These are phyloP conservation scores for Xerocomellus chrysenteron DNA, from an alignment of 768 basidiomycete genomes.

Conservation along the genomic window DNA sequence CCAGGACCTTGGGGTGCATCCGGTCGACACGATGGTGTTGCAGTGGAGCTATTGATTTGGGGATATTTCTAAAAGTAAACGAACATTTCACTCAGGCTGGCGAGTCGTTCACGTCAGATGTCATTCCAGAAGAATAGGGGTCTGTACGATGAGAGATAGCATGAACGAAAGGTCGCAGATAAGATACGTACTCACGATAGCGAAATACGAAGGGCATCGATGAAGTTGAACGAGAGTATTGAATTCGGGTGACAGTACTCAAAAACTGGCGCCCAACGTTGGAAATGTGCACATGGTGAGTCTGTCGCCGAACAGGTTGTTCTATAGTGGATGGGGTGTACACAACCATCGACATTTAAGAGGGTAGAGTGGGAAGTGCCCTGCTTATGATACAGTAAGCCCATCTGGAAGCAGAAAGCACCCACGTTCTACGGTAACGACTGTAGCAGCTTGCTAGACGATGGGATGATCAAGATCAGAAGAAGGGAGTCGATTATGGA, in stretches of 20 bases:
- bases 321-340: conserved; percentile 1
- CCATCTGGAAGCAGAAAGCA: background rate
- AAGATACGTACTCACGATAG: background rate
- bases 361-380: conserved; percentile 4
- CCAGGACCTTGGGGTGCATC: background rate
- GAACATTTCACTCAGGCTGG: background rate
- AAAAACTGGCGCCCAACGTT: background rate
- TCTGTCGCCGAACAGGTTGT: background rate
- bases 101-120: background rate
- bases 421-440: background rate
- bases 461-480: conserved; percentile 5
- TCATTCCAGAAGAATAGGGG: background rate
- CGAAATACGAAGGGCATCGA: background rate
- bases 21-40: background rate
- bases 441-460: background rate
- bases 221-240: background rate
- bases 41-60: background rate
- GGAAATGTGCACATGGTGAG: background rate
- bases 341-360: background rate
- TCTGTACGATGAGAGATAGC: background rate
- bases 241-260: background rate
- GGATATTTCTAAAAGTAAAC: background rate
- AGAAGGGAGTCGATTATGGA: background rate
- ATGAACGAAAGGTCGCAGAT: background rate
- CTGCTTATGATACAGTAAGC: background rate